A percentile compares a stretch with the other conserved stretches of the same genome.
Conservation (phyloP, 768 basidiomycete genomes). For the Kwoniella dendrophila region DNA sequence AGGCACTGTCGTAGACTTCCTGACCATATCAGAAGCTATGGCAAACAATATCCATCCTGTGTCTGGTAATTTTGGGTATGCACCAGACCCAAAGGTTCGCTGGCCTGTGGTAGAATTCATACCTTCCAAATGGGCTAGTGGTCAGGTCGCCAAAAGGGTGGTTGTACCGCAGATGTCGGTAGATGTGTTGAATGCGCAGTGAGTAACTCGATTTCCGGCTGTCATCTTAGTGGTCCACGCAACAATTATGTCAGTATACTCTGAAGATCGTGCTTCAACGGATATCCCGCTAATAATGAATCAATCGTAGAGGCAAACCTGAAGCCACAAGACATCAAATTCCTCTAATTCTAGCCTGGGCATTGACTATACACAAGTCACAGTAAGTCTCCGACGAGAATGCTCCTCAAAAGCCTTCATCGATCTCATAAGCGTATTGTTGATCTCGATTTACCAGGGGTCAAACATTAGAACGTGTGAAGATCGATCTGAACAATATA, state of each 20-base stretch:
- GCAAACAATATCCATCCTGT: conserved; percentile 17
- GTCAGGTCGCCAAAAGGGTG: conserved; percentile 16
- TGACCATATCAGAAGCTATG: conserved; percentile 35
- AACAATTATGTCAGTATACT: too few relatives aligned
- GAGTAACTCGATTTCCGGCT: too few relatives aligned
- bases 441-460: conserved; percentile 20
- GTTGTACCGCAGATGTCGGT: conserved; percentile 37
- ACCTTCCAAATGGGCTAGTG: conserved; percentile 25
- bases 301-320: conserved; percentile 12
- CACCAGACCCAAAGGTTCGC: conserved; percentile 8
- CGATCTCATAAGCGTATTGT: too few relatives aligned
- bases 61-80: conserved; percentile 6
- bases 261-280: too few relatives aligned
- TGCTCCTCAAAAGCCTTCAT: too few relatives aligned
- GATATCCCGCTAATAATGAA: background rate
- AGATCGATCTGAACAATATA: conserved; percentile 82
- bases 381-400: conserved; percentile 8
- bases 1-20: conserved; percentile 42
- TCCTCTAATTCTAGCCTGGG: conserved; percentile 81
- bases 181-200: conserved; percentile 42
- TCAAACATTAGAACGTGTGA: conserved; percentile 76
- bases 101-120: conserved; percentile 44
- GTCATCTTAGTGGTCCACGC: too few relatives aligned
- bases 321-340: conserved; percentile 61
- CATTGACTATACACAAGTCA: conserved; percentile 29